phyloP scores from a whole-genome alignment of 2,329 filamentous ascomycete species.

The Arthrobotrys iridis region DNA sequence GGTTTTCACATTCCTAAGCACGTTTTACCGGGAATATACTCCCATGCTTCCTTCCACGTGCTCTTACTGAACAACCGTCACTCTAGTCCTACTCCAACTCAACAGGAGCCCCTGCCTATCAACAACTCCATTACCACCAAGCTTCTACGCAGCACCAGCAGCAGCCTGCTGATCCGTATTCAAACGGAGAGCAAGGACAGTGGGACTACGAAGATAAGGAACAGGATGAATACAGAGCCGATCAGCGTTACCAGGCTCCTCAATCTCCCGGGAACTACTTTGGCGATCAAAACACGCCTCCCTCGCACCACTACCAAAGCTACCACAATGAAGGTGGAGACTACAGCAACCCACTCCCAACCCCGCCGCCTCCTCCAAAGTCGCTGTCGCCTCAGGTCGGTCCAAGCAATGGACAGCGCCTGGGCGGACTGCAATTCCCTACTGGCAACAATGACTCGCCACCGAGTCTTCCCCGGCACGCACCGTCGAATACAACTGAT shows the following conservation, averaged over 20 bases:
- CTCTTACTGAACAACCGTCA: neutral
- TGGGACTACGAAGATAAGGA: constrained; percentile 41
- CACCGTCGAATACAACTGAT: constrained; percentile 12
- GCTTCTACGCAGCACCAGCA: constrained; percentile 5
- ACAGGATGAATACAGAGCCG: constrained; percentile 32
- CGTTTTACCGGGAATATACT: neutral
- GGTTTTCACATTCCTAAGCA: neutral
- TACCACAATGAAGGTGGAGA: constrained; percentile 42
- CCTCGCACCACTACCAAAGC: constrained; percentile 33
- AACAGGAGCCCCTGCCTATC: constrained; percentile 22
- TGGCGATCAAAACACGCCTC: constrained; percentile 20
- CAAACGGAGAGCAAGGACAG: constrained; percentile 39
- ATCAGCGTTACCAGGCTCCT: constrained; percentile 19
- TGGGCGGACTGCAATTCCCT: constrained; percentile 14
- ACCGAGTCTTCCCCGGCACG: constrained; percentile 35
- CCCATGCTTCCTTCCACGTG: neutral
- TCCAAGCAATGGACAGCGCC: constrained; percentile 25
- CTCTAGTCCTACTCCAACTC: constrained; percentile 23
- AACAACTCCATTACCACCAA: constrained; percentile 45
- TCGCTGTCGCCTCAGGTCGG: constrained; percentile 57
- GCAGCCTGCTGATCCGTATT: constrained; percentile 4
- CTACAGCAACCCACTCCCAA: constrained; percentile 56
- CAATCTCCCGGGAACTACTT: constrained; percentile 43
- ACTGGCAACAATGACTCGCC: constrained; percentile 23
- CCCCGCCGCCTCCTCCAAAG: constrained; percentile 59